phyloP scores from a whole-genome alignment of 1,284 basidiomycete species.

The Moniliella sp. region DNA sequence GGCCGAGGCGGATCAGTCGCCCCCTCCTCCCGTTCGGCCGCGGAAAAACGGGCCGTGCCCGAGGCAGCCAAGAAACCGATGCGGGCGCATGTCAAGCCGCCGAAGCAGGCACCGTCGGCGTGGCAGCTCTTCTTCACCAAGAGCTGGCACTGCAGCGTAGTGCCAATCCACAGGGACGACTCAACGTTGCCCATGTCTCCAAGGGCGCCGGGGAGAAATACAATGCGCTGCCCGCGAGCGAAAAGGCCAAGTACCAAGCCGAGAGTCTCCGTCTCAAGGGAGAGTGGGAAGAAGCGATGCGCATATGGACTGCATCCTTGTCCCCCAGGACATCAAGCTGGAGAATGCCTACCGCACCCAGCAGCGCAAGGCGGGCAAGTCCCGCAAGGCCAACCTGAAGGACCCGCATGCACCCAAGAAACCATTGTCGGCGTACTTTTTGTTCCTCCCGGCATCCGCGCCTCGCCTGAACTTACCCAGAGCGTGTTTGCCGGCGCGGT shows the following conservation, averaged over 20 bases:
- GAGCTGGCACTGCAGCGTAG: conserved; percentile 67
- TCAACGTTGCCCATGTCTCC: conserved; percentile 83
- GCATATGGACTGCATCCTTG: conserved; percentile 63
- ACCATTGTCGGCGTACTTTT: conserved; percentile 83
- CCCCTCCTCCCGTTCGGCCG: too few species aligned
- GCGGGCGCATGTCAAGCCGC: conserved; percentile 53
- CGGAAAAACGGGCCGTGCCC: too few species aligned
- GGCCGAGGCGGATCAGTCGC: too few species aligned
- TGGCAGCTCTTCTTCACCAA: conserved; percentile 96
- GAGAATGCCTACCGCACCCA: conserved; percentile 77
- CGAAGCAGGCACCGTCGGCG: conserved; percentile 76
- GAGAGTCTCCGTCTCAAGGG: conserved; percentile 63
- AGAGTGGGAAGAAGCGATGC: conserved; percentile 53
- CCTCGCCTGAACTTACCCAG: conserved; percentile 28
- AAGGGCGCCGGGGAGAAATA: conserved; percentile 82
- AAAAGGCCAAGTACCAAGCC: conserved; percentile 46
- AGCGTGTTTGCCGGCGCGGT: conserved; percentile 72
- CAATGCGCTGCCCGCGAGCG: conserved; percentile 50
- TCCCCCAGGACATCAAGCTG: conserved; percentile 77
- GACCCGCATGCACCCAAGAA: conserved; percentile 92
- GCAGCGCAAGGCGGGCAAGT: conserved; percentile 78
- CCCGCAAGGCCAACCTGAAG: conserved; percentile 77
- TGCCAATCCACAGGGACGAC: conserved; percentile 39
- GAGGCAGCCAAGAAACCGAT: too few species aligned
- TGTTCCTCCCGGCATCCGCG: conserved; percentile 50